Evolutionary conservation across 73 alveolate genomes (phyloP), one percentile per base, ranked within the genome.

Genomic region (Breviolum minutum): DNA sequence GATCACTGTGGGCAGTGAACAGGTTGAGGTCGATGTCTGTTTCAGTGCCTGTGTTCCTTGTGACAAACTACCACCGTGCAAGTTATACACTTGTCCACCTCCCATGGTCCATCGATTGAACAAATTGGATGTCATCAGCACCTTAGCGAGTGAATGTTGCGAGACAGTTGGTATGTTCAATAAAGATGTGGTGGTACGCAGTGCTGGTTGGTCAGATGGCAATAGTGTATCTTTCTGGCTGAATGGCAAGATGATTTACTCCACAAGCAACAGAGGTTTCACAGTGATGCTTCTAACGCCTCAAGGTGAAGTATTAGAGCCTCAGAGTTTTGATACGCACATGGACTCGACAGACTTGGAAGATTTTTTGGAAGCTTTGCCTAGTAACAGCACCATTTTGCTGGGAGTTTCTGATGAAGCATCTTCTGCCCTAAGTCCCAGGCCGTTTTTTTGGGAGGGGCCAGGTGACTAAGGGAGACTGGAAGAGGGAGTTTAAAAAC

Each of bases 121-220:
- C 27, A 61, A 66, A 29, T 66, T 85, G 79, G 94, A 85, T 5
- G 30, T 30, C 40, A 24, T 85, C 29, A 77, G 79, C 79, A 62
- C 94, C 11, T 26, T 30, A 60, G 10, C 94, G 62, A 77, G 40
- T 3, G 94, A 85, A 61, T 85, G 94, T 66, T 85, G 94, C 27
- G 94, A 60, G 63, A 54, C 26, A 11, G 61, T 74, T 20, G 26
- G 79, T 26, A 16, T 77, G 13, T n/a, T 32, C 79, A 12, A 32
- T 24, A 85, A 60, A 66, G 94, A 85, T 13, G 94, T 85, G 29
- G 94, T 85, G 61, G 79, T 85, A 22, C 76, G 27, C n/a, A 61
- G 80, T 62, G 94, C 94, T 16, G 94, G 94, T n/a, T 85, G 19
- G 54, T 60, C 77, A n/a, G 94, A 85, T 62, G 94, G 94, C 48